Evolutionary conservation across 768 basidiomycete species (phyloP), one percentile per base, ranked within the genome.

Genomic region (Cantharellus cinnabarinus): DNA sequence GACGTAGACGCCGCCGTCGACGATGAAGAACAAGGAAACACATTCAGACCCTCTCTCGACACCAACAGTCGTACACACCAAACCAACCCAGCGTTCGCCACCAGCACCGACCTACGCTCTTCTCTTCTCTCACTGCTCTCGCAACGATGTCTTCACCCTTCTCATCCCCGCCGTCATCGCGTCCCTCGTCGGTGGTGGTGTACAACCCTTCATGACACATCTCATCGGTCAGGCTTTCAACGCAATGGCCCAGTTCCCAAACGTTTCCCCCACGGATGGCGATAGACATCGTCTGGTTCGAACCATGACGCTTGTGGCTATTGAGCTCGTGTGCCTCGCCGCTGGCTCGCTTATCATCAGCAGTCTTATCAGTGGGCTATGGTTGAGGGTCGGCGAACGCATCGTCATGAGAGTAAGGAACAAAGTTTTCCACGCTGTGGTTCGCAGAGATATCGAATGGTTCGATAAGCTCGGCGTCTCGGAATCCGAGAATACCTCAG

Each of bases 301-400:
- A 50, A 75, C 74, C 29, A 75, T 86, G 57, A 80, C 81, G 10
- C 59, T 78, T 3, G 76, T 79, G 5, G 79, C 85, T 0, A 60
- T 89, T 29, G 72, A 85, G 66, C 78, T 89, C 5, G 67, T 86
- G 4, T 81, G 71, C 5, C 71, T 91, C 1, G 83, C 80, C 2
- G 66, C 79, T 2, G 83, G 78, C 10, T 78, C 82, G 1, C 72
- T 95, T 38, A 68, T 77, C 2, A 72, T 90, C 59, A 85, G 84
- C 66, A 85, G 84, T 63, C 64, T 84, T 60, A 87, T 84, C 2
- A 81, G 81, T 54, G 75, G 74, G 37, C 69, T 94, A 5, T 98
- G 94, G 94, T 86, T 90, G 53, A 80, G 81, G 73, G 79, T 82
- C 3, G 90, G 89, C 2, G 94, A 97, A 68, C 73, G 79, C 60